Evolutionary conservation across 192 early-diverging fungal genomes (phyloP).

Genomic region (Umbelopsis isabellina): DNA sequence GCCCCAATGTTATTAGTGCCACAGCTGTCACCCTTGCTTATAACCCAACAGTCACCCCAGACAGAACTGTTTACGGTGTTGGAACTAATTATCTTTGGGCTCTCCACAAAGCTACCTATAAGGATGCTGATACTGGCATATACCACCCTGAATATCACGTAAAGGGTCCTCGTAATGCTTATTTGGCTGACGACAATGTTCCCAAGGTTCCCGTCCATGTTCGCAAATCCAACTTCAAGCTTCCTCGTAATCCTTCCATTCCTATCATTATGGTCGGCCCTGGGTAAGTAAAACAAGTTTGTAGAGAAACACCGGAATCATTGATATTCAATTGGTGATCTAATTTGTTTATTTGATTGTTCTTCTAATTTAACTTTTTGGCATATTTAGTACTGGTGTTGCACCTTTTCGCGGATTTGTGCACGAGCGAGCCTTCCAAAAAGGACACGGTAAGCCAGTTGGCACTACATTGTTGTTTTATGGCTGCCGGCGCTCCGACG

Average conservation of each 20-base stretch:
- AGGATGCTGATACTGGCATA: slow-evolving; percentile 30
- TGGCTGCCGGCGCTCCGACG: slow-evolving; percentile 84
- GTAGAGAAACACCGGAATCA: too few relatives aligned
- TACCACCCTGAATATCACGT: slow-evolving; percentile 41
- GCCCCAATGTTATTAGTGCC: slow-evolving; percentile 75
- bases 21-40: slow-evolving; percentile 93
- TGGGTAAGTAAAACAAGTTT: slow-evolving; percentile 36
- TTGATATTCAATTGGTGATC: background rate
- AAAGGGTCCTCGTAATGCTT: slow-evolving; percentile 47
- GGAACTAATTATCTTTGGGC: slow-evolving; percentile 88
- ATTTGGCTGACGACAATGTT: slow-evolving; percentile 30
- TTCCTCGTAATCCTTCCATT: slow-evolving; percentile 76
- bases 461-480: slow-evolving; percentile 92
- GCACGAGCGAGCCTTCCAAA: slow-evolving; percentile 80
- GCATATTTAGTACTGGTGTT: slow-evolving; percentile 78
- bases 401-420: slow-evolving; percentile 98
- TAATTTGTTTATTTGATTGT: background rate
- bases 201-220: slow-evolving; percentile 82
- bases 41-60: slow-evolving; percentile 50
- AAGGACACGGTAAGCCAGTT: slow-evolving; percentile 62
- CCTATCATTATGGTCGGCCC: slow-evolving; percentile 98
- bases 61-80: slow-evolving; percentile 74
- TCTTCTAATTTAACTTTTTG: slow-evolving; percentile 1
- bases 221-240: slow-evolving; percentile 85
- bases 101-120: slow-evolving; percentile 54